These are phyloP conservation scores for Cutaneotrichosporon mucoides DNA, from an alignment of 1,284 basidiomycete genomes.

Conservation along the genomic window DNA sequence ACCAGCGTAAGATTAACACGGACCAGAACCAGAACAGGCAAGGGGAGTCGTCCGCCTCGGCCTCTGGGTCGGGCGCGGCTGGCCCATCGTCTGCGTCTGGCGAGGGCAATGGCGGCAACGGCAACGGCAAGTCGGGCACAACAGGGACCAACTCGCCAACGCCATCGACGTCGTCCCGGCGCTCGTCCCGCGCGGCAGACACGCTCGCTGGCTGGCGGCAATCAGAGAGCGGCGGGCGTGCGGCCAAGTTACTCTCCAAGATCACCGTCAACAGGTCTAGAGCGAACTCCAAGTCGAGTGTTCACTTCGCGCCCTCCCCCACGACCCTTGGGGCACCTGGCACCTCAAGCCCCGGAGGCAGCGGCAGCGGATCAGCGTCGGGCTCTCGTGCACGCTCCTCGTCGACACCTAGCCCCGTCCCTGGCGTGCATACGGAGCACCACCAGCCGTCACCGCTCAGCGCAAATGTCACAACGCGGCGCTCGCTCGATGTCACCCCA, in stretches of 20 bases:
- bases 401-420: conserved; percentile 9
- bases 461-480: conserved; percentile 2
- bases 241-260: conserved; percentile 34
- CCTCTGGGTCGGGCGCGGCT: not conserved
- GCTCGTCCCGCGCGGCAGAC: conserved; percentile 15
- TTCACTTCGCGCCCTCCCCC: conserved; percentile 21
- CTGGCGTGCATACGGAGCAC: not conserved
- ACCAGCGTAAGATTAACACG: conserved; percentile 38
- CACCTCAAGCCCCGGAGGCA: not conserved
- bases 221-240: conserved; percentile 16
- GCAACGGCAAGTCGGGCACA: not conserved
- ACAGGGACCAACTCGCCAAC: conserved; percentile 6
- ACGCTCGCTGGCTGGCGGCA: conserved; percentile 20
- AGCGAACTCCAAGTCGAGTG: conserved; percentile 21
- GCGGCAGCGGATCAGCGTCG: not conserved
- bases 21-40: conserved; percentile 21
- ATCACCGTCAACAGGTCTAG: conserved; percentile 22
- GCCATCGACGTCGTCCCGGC: conserved; percentile 11
- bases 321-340: conserved; percentile 6
- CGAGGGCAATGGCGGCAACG: not conserved
- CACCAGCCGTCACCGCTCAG: conserved; percentile 9
- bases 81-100: not conserved
- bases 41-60: not conserved
- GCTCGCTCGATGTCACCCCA: conserved; percentile 9
- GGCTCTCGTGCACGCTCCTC: conserved; percentile 7